A percentile compares a stretch with the other conserved stretches of the same genome.
Evolutionary conservation across 2,329 filamentous ascomycete genomes (phyloP).

Genomic region (Alternaria triticina): DNA sequence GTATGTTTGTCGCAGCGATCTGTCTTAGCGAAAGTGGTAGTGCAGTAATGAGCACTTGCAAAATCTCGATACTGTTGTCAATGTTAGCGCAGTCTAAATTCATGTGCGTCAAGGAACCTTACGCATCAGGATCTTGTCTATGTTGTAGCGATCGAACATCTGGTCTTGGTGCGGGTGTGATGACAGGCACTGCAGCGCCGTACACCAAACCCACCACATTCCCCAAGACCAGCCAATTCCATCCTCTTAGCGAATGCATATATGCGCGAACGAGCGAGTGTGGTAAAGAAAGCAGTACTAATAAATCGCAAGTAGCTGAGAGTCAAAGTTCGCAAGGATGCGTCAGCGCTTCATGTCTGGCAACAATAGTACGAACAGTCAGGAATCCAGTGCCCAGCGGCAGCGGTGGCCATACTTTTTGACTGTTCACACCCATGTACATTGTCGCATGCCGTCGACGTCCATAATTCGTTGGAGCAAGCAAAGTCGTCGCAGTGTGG

Average conservation of each 20-base stretch:
- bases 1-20: conserved; percentile 45
- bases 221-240: conserved; percentile 18
- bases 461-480: conserved; percentile 18
- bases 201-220: conserved; percentile 17
- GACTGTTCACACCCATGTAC: conserved; percentile 24
- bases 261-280: conserved; percentile 21
- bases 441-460: conserved; percentile 4
- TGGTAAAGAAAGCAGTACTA: conserved; percentile 9
- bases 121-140: conserved; percentile 42
- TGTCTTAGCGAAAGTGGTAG: conserved; percentile 43
- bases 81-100: conserved; percentile 9
- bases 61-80: conserved; percentile 38
- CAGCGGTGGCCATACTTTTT: conserved; percentile 19
- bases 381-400: conserved; percentile 4
- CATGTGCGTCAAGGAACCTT: conserved; percentile 10
- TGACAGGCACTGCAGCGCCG: conserved; percentile 23
- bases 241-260: conserved; percentile 37
- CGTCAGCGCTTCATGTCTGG: conserved; percentile 25
- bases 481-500: conserved; percentile 22
- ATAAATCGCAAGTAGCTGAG: conserved; percentile 8
- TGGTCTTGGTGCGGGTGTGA: conserved; percentile 37
- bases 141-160: conserved; percentile 15
- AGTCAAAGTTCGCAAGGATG: conserved; percentile 4
- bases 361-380: not conserved
- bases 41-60: conserved; percentile 43